Percentiles rank a stretch among this genome's conserved stretches.
These are phyloP conservation scores for Linnemannia elongata DNA, from an alignment of 192 early-diverging fungal genomes.

Conservation along the genomic window DNA sequence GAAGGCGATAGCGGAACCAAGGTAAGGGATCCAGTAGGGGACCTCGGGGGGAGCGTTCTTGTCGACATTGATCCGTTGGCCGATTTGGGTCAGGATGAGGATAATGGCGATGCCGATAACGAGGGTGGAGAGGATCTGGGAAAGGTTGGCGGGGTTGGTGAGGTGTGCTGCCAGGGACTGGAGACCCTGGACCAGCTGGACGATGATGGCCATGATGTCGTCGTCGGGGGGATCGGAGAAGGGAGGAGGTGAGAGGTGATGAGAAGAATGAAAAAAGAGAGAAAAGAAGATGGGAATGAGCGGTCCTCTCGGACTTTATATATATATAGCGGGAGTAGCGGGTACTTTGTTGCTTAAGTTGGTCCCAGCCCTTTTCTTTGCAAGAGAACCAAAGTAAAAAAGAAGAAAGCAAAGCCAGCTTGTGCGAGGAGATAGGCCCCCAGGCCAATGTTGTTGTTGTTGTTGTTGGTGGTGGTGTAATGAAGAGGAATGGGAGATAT, in stretches of 20 bases:
- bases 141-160: conserved; percentile 54
- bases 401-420: neutral
- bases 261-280: neutral
- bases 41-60: conserved; percentile 78
- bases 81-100: conserved; percentile 50
- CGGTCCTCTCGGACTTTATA: neutral
- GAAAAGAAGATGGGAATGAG: neutral
- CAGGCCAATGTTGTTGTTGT: conserved; percentile 1
- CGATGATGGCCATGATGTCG: conserved; percentile 54
- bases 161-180: conserved; percentile 47
- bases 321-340: neutral
- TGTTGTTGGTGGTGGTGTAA: neutral
- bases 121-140: conserved; percentile 44
- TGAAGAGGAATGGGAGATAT: too few species aligned
- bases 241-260: conserved; percentile 4
- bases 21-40: conserved; percentile 85
- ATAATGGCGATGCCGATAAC: conserved; percentile 47
- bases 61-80: conserved; percentile 44
- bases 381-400: too few species aligned
- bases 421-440: neutral
- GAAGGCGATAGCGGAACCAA: conserved; percentile 90
- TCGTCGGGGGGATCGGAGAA: conserved; percentile 5
- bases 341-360: neutral
- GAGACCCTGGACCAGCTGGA: conserved; percentile 50
- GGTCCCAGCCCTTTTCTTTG: neutral